Percentiles rank a stretch among this genome's conserved stretches.
Evolutionary conservation across 1,139 yeast species (phyloP).

Genomic region (Candida glucosophila): DNA sequence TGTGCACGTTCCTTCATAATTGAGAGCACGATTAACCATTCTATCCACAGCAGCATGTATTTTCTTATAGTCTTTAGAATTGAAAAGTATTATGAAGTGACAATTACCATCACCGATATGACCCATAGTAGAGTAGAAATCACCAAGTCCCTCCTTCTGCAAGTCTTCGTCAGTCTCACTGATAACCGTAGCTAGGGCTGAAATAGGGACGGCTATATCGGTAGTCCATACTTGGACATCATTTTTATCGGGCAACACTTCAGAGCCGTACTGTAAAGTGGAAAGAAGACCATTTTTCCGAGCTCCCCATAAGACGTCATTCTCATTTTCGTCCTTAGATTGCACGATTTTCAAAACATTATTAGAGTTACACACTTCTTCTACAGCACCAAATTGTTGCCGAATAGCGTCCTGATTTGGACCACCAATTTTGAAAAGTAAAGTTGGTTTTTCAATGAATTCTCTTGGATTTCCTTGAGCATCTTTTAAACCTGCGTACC

Average conservation of each 20-base stretch:
- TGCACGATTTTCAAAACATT: slow-evolving; percentile 45
- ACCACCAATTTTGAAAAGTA: slow-evolving; percentile 71
- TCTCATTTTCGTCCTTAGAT: slow-evolving; percentile 59
- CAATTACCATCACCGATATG: slow-evolving; percentile 63
- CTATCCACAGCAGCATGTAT: slow-evolving; percentile 35
- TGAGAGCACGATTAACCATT: slow-evolving; percentile 41
- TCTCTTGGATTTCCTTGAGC: slow-evolving; percentile 13
- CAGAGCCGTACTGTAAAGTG: slow-evolving; percentile 56
- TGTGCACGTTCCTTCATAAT: slow-evolving; percentile 36
- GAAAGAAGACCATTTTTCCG: slow-evolving; percentile 87
- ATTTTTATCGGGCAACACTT: slow-evolving; percentile 34
- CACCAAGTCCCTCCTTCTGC: slow-evolving; percentile 26
- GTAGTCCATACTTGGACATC: slow-evolving; percentile 77
- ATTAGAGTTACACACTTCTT: slow-evolving; percentile 43
- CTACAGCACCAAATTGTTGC: slow-evolving; percentile 49
- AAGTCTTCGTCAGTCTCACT: slow-evolving; percentile 43
- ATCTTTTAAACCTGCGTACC: slow-evolving; percentile 8
- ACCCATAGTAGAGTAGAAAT: slow-evolving; percentile 43
- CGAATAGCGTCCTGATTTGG: slow-evolving; percentile 39
- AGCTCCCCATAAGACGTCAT: slow-evolving; percentile 75
- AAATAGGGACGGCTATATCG: slow-evolving; percentile 61
- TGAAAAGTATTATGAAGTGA: slow-evolving; percentile 44
- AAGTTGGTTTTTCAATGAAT: slow-evolving; percentile 58
- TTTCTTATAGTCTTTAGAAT: slow-evolving; percentile 30
- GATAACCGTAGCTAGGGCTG: slow-evolving; percentile 39